Evolutionary conservation across 257 asterid species (phyloP), one percentile per base, ranked within the genome.

Genomic region (Rubia yunnanensis): DNA sequence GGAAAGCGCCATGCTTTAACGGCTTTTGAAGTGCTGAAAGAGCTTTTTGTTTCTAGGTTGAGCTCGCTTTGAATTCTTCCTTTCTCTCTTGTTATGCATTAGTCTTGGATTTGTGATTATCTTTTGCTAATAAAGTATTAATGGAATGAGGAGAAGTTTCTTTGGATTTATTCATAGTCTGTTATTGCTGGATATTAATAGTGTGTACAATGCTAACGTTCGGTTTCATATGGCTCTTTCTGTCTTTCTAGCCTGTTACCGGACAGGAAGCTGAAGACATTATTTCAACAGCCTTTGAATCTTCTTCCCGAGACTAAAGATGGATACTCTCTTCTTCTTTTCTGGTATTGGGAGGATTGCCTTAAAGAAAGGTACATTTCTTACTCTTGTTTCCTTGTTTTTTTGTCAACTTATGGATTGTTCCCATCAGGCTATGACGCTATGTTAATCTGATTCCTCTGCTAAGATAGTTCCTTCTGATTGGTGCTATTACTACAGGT

Each of bases 281-380:
- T 89, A 57, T 76, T 67, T 65, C 95, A 85, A 81, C 84, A 83
- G 76, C 97, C 95, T 71, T 66, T 92, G 65, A 88, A 86, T 84
- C 91, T 79, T 72, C 86, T 89, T 53, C 75, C 95, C 63, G 96
- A 89, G 65, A 84, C 87, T 30, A 92, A 92, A 76, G 97, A 92
- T 75, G 94, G 96, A 44, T 34, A 87, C 73, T 90, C 97, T 66
- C 87, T 94, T 66, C 79, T 89, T 74, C 94, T 90, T 26, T 86
- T 94, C 35, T 94, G 99, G 97, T 61, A 88, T 78, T 94, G 95
- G 94, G 99, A 94, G 86, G 96, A 90, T 55, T 83, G 94, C 73
- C 77, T 94, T 72, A 94, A 94, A 77, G 86, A 86, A 68, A 94
- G 99, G 99, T 94, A 82, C 18, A 2, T 9, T 70, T 64, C 30